Evolutionary conservation across 805 yeast species (phyloP), one percentile per base, ranked within the genome.

Genomic region (Zygoascus ofunaensis): DNA sequence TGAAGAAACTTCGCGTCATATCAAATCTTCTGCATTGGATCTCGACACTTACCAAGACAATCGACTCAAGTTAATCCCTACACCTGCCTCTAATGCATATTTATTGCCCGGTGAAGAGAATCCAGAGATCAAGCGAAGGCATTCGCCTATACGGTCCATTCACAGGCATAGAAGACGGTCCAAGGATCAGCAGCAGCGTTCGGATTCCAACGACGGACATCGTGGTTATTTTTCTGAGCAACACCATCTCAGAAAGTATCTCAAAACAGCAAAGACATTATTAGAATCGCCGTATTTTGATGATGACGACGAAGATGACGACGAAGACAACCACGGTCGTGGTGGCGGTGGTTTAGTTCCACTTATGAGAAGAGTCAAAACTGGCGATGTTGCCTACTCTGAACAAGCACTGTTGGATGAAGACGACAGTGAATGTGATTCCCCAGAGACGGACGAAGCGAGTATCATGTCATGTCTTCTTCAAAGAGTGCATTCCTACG

Each of bases 11-110:
- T n/a, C 28, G 5, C 15, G 32, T n/a, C 34, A 42, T 14, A 34
- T 43, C 34, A 37, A 37, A 15, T n/a, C 45, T 14, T 15, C 44
- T n/a, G 5, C 42, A 18, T n/a, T 37, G 17, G 30, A 26, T 26
- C 12, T 26, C 12, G 30, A 26, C 12, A 12, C 10, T 26, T 8
- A 8, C 10, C 7, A 26, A 26, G 30, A 26, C 30, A 12, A 12
- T 7, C 30, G 30, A 8, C 30, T 26, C 10, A 26, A 26, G 12
- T 12, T 26, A 12, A 12, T 7, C 30, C 30, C 30, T 26, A 26
- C 30, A 12, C 7, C 30, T 26, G 12, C 30, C 30, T 7, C 30
- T 26, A 12, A 8, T 12, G 30, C 7, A 8, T 26, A 26, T 26
- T 8, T 26, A 8, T 12, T 26, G 30, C 30, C 30, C 12, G 12